Evolutionary conservation across 2,329 filamentous ascomycete species (phyloP), one percentile per base, ranked within the genome.

Genomic region (Colletotrichum tropicale): DNA sequence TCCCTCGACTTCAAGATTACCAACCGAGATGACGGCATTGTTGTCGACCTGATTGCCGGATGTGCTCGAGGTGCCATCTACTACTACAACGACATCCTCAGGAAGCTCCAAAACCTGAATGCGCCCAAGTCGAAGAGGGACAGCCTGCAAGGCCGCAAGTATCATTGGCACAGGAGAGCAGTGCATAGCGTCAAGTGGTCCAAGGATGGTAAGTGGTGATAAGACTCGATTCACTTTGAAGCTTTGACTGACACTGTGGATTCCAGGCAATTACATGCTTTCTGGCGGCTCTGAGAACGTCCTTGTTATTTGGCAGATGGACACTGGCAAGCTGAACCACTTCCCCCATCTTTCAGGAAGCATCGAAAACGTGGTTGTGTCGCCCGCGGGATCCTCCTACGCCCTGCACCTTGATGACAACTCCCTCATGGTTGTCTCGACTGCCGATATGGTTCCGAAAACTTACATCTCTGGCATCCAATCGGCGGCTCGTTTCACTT

Each of bases 161-260:
- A 96, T 69, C 97, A 98, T 83, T 99, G 97, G 97, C 97, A 99
- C 84, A 91, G 96, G 80, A 93, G 93, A 79, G 91, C 93, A 65
- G 96, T 98, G 10, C 93, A 94, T 80, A 91, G 95, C 12, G 89
- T 98, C 74, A 98, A 97, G 84, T 98, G 96, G 94, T 98, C 97
- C 16, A 89, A 89, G 79, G 97, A 99, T 88, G 96, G 96, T 95
- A 89, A 82, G 88, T 78, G 76, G 3, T n/a, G 18, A 15, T 10
- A 56, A 16, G 16, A 21, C 30, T 36, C 15, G 26, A 34, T 38
- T 32, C 13, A 4, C 36, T 18, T 38, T 9, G n/a, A 16, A 62
- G 4, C n/a, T 26, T 43, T 52, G 43, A 15, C 66, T 76, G 76
- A 78, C 86, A 87, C 76, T 87, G 80, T 62, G 64, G 60, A 55